Conservation (phyloP, 805 yeast genomes). For the Blastobotrys chiropterorum region DNA sequence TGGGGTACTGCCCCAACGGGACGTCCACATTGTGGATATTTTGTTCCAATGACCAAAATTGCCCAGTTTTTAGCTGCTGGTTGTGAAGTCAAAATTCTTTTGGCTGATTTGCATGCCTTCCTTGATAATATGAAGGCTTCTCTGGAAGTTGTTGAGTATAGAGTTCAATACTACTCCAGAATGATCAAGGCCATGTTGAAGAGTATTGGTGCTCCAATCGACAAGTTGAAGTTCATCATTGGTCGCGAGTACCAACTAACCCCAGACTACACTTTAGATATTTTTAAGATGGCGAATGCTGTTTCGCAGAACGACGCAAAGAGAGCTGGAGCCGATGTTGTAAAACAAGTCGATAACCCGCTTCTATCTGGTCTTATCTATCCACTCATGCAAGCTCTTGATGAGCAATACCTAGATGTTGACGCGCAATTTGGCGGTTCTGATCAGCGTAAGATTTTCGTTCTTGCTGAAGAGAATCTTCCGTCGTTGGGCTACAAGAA, state of each 20-base stretch:
- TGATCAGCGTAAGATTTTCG: conserved; percentile 97
- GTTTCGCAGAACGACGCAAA: conserved; percentile 95
- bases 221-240: conserved; percentile 70
- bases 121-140: conserved; percentile 99
- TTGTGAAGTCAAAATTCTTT: conserved; percentile 81
- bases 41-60: conserved; percentile 94
- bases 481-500: conserved; percentile 86
- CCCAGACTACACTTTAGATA: conserved; percentile 77
- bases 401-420: conserved; percentile 79
- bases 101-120: conserved; percentile 96
- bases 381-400: conserved; percentile 98
- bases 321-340: conserved; percentile 99
- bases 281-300: conserved; percentile 75
- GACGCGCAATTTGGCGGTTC: conserved; percentile 99
- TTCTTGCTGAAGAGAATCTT: conserved; percentile 91
- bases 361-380: conserved; percentile 87
- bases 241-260: conserved; percentile 88
- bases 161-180: conserved; percentile 85
- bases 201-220: conserved; percentile 88
- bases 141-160: conserved; percentile 77
- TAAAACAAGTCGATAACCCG: conserved; percentile 94
- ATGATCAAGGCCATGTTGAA: conserved; percentile 78
- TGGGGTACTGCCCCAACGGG: conserved; percentile 99
- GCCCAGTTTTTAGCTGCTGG: conserved; percentile 96
- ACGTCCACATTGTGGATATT: conserved; percentile 96